Conservation (phyloP, 768 basidiomycete species). For the Kwoniella dejecticola region DNA sequence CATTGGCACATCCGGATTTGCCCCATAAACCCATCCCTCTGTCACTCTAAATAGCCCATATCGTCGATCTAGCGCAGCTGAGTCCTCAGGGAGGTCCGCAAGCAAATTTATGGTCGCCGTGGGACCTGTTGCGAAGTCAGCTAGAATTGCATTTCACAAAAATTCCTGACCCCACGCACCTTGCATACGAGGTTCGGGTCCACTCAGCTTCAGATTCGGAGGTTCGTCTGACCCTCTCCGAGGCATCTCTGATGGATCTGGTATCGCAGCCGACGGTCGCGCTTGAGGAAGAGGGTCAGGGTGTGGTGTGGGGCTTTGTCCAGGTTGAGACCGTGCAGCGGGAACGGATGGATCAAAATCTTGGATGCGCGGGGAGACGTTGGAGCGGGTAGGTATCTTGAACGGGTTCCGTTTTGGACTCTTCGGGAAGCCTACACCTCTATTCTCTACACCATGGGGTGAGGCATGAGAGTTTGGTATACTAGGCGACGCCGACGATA, state of each 20-base stretch:
- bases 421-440: background rate
- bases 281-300: too few relatives aligned
- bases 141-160: background rate
- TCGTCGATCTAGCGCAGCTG: slow-evolving; percentile 14
- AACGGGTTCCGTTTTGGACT: background rate
- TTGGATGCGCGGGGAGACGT: background rate
- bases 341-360: background rate
- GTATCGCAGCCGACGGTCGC: too few relatives aligned
- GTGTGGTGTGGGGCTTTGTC: too few relatives aligned
- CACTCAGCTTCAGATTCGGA: slow-evolving; percentile 17
- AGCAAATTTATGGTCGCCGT: slow-evolving; percentile 17
- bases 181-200: slow-evolving; percentile 17
- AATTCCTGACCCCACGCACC: slow-evolving; percentile 2
- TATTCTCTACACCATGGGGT: background rate
- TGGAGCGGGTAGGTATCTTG: background rate
- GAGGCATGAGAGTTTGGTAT: background rate
- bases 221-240: slow-evolving; percentile 11
- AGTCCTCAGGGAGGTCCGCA: slow-evolving; percentile 4
- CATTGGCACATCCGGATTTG: slow-evolving; percentile 13
- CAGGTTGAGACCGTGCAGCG: background rate
- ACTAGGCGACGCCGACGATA: slow-evolving; percentile 8
- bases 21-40: slow-evolving; percentile 19
- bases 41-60: slow-evolving; percentile 20
- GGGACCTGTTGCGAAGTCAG: slow-evolving; percentile 10
- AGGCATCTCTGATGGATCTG: too few relatives aligned